A percentile compares a stretch with the other conserved stretches of the same genome.
These are phyloP conservation scores for Ulmus americana DNA, from an alignment of 331 rosid species.

Conservation along the genomic window DNA sequence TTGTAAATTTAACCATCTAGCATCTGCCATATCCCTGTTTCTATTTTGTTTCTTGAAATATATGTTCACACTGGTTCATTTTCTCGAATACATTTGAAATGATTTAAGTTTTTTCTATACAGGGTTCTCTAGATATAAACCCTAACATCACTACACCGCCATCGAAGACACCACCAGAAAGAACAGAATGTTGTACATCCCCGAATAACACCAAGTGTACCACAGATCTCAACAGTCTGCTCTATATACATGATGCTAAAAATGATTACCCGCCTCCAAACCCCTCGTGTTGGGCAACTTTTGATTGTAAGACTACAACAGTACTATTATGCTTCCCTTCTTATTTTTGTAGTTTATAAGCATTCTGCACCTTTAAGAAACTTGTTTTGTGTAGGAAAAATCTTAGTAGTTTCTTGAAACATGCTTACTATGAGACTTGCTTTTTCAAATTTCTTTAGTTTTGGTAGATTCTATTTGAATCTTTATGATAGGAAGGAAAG, in stretches of 20 bases:
- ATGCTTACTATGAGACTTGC: no score
- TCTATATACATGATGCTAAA: slow-evolving; percentile 28
- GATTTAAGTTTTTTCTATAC: slow-evolving; percentile 7
- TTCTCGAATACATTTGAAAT: background rate
- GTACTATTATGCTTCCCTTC: background rate
- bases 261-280: slow-evolving; percentile 27
- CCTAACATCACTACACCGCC: slow-evolving; percentile 24
- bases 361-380: background rate
- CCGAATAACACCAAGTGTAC: slow-evolving; percentile 25
- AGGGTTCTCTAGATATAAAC: slow-evolving; percentile 48
- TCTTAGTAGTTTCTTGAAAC: no score
- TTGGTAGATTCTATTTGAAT: no score
- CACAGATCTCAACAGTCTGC: slow-evolving; percentile 38
- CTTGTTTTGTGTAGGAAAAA: background rate
- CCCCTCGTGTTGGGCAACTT: slow-evolving; percentile 64
- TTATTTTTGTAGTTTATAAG: background rate
- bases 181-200: slow-evolving; percentile 34
- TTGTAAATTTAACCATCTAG: background rate
- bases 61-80: background rate
- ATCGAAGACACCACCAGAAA: slow-evolving; percentile 25
- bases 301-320: slow-evolving; percentile 55
- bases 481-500: no score
- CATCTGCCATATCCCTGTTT: background rate
- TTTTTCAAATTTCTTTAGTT: no score
- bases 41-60: background rate